Evolutionary conservation across 1,284 basidiomycete genomes (phyloP).

Genomic region (Austropuccinia psidii): DNA sequence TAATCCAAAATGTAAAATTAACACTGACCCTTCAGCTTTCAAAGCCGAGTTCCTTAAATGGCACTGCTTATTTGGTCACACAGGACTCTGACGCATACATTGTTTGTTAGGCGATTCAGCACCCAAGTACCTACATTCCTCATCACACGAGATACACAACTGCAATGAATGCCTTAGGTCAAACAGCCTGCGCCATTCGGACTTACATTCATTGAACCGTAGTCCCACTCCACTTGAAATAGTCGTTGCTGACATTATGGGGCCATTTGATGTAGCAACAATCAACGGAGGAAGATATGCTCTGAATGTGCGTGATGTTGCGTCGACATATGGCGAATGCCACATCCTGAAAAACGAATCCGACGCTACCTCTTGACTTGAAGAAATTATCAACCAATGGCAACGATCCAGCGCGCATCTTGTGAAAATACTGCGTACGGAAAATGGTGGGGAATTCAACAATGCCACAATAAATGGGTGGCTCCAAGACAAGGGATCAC

Average conservation of each 20-base stretch:
- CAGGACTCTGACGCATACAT: background rate
- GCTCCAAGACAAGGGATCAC: constrained; percentile 7
- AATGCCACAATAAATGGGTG: background rate
- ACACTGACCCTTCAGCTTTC: no score
- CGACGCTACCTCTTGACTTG: background rate
- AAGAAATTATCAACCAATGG: background rate
- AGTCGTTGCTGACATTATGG: constrained; percentile 1
- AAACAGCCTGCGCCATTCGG: no score
- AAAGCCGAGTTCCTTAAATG: background rate
- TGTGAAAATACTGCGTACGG: background rate
- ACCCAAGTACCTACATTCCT: no score
- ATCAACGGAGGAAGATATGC: background rate
- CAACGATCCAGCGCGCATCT: background rate
- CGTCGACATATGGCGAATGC: background rate
- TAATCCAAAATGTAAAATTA: no score
- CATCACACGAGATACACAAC: no score
- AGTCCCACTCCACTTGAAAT: no score
- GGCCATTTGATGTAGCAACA: background rate
- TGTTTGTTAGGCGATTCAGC: no score
- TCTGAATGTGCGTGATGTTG: background rate
- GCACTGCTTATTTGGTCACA: background rate
- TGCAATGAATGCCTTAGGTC: no score
- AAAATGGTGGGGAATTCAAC: constrained; percentile 7
- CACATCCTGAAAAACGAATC: background rate
- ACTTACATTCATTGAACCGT: no score